Evolutionary conservation across 2,329 filamentous ascomycete genomes (phyloP).

Genomic region (Xylaria sp.): DNA sequence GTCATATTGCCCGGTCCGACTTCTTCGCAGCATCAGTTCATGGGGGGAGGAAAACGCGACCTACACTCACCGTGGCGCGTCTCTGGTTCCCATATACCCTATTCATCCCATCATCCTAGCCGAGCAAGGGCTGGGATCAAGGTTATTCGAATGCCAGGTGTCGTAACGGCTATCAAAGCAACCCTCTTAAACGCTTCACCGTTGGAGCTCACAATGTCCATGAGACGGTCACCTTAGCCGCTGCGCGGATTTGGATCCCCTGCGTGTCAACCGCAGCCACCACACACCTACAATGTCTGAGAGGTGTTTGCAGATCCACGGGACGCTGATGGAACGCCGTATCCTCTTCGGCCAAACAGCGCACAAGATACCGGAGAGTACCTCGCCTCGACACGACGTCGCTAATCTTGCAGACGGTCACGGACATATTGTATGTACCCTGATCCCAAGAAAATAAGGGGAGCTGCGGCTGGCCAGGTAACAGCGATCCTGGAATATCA

Average conservation of each 20-base stretch:
- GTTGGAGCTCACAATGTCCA: constrained; percentile 10
- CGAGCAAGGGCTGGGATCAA: constrained; percentile 28
- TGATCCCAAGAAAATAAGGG: constrained; percentile 31
- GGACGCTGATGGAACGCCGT: constrained; percentile 6
- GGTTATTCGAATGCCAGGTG: constrained; percentile 25
- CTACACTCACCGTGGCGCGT: constrained; percentile 2
- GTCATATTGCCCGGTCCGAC: constrained; percentile 25
- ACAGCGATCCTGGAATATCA: constrained; percentile 26
- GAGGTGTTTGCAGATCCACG: constrained; percentile 14
- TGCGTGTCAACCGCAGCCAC: constrained; percentile 17
- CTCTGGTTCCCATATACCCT: constrained; percentile 18
- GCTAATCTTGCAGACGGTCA: constrained; percentile 53
- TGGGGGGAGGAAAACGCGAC: constrained; percentile 17
- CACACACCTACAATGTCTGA: constrained; percentile 7
- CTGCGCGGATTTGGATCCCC: constrained; percentile 9
- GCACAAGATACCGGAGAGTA: constrained; percentile 19
- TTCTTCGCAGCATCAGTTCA: constrained; percentile 34
- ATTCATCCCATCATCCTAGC: constrained; percentile 17
- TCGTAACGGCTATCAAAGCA: constrained; percentile 31
- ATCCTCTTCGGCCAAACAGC: constrained; percentile 12
- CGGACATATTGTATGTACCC: constrained; percentile 38
- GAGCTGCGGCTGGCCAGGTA: constrained; percentile 29
- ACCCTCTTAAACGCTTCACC: constrained; percentile 8
- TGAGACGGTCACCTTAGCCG: constrained; percentile 19
- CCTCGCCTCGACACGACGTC: constrained; percentile 48